phyloP scores from a whole-genome alignment of 2,329 filamentous ascomycete species.

The Pseudofabraea citricarpa region DNA sequence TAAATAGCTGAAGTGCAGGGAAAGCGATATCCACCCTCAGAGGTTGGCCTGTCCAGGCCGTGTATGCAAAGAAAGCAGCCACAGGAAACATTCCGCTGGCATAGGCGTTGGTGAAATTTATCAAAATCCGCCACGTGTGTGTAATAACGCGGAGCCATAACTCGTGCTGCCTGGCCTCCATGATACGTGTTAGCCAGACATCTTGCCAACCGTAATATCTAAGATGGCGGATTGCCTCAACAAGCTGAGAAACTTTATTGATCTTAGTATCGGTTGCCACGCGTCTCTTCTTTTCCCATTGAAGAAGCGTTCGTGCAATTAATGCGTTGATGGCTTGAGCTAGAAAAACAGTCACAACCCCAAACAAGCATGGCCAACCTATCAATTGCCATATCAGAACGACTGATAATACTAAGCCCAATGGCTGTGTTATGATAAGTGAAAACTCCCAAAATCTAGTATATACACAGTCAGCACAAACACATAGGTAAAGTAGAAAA shows the following conservation, averaged over 20 bases:
- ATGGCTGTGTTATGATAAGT: conserved; percentile 67
- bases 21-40: conserved; percentile 80
- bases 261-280: conserved; percentile 71
- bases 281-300: conserved; percentile 67
- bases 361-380: conserved; percentile 73
- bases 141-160: conserved; percentile 60
- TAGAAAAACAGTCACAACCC: conserved; percentile 62
- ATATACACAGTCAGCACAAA: conserved; percentile 1
- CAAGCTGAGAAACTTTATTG: conserved; percentile 78
- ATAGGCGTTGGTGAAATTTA: conserved; percentile 65
- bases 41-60: conserved; percentile 60
- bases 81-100: conserved; percentile 74
- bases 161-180: conserved; percentile 64
- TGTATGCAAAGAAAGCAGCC: conserved; percentile 77
- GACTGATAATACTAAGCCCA: conserved; percentile 71
- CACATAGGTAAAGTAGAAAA: background rate
- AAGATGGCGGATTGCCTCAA: conserved; percentile 47
- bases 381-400: conserved; percentile 73
- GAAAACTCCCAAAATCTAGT: conserved; percentile 84
- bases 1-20: conserved; percentile 77
- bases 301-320: conserved; percentile 61
- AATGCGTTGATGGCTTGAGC: conserved; percentile 67
- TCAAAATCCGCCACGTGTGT: conserved; percentile 55
- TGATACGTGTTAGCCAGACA: conserved; percentile 65
- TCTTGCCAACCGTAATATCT: conserved; percentile 66